Evolutionary conservation across 257 asterid species (phyloP).

Genomic region (Solanum clarkiae): DNA sequence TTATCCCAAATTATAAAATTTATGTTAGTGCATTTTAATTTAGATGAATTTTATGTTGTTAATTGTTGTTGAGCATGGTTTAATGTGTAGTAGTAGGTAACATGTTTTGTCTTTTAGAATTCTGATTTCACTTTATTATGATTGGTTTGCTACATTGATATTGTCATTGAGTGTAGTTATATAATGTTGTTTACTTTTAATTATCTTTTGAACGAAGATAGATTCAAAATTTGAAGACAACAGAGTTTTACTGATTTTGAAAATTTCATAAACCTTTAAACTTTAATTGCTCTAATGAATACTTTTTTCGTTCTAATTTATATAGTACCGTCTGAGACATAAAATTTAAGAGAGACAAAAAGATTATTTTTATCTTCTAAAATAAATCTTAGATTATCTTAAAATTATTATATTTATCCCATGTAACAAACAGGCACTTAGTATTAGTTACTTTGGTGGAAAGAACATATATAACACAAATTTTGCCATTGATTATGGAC

Average conservation of each 20-base stretch:
- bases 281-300: background rate
- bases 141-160: background rate
- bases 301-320: background rate
- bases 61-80: background rate
- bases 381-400: too few species aligned
- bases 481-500: background rate
- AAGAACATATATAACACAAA: background rate
- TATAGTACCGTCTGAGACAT: background rate
- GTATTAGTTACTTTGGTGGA: background rate
- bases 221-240: background rate
- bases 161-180: too few species aligned
- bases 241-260: fast-evolving
- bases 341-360: background rate
- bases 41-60: background rate
- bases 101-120: background rate
- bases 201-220: background rate
- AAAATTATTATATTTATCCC: background rate
- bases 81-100: background rate
- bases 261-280: background rate
- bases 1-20: background rate
- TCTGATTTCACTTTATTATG: background rate
- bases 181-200: background rate
- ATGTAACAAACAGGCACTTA: background rate
- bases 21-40: background rate
- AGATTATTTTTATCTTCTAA: too few species aligned